phyloP scores from a whole-genome alignment of 345 rosid species.

The Gossypium rotundifolium region DNA sequence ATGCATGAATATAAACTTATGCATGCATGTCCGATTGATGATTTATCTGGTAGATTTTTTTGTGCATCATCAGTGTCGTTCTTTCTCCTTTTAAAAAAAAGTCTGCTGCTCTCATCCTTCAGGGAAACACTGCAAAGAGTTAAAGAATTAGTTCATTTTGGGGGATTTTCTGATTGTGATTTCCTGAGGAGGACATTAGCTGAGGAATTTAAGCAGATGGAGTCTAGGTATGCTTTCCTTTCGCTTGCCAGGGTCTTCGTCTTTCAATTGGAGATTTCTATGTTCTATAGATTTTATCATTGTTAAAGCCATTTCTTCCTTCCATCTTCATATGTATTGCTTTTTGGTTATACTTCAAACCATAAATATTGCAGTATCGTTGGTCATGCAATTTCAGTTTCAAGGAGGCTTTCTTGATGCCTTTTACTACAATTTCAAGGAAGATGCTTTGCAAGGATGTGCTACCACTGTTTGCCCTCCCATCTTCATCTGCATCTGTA shows the following conservation, averaged over 20 bases:
- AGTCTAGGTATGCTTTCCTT: conserved; percentile 44
- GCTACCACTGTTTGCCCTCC: conserved; percentile 46
- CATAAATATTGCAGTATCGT: background rate
- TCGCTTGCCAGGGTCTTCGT: conserved; percentile 8
- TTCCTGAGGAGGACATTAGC: conserved; percentile 61
- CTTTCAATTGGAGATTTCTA: background rate
- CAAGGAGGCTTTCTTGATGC: conserved; percentile 79
- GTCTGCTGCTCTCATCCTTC: conserved; percentile 14
- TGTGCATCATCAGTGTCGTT: background rate
- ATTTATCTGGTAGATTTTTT: background rate
- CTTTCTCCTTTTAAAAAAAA: conserved; percentile 3
- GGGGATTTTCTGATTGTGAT: conserved; percentile 49
- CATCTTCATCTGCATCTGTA: conserved; percentile 35
- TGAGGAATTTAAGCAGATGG: conserved; percentile 75
- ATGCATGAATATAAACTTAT: background rate
- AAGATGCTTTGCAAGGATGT: conserved; percentile 9
- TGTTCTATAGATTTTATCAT: background rate
- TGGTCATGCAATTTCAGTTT: conserved; percentile 41
- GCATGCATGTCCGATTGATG: background rate
- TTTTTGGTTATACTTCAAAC: background rate
- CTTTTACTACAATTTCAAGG: conserved; percentile 66
- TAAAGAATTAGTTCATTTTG: conserved; percentile 48
- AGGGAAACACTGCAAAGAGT: conserved; percentile 72
- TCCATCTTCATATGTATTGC: background rate
- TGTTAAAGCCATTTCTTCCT: background rate